Evolutionary conservation across 768 basidiomycete genomes (phyloP), one percentile per base, ranked within the genome.

Genomic region (Podaxis sp.): DNA sequence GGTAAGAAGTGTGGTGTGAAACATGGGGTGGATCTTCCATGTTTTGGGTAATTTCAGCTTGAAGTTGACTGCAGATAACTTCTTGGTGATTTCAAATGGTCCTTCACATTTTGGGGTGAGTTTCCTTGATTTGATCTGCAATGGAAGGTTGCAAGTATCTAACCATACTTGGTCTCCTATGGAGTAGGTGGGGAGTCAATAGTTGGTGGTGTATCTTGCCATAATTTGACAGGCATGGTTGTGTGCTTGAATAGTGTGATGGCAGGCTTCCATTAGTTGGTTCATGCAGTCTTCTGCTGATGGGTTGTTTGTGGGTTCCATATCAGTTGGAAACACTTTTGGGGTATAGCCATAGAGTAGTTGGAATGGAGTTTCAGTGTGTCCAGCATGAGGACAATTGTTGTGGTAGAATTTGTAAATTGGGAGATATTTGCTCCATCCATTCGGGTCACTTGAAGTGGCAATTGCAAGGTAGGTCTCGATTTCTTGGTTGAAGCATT

Each of bases 401-500:
- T 71, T 73, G 47, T 70, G 61, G 1, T 49, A 29, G 29, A 70
- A 73, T 59, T 71, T 59, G 0, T 61, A 53, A 1, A 62, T 63
- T 1, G 66, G 43, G 0, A 71, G 22, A 2, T 57, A 46, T 9
- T 63, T 22, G 0, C 3, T 40, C 69, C 69, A 72, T 2, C 62
- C 57, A 0, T 46, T 41, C 22, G 68, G 72, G 8, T 65, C 49
- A 1, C 61, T 46, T 38, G 64, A 64, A n/a, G 67, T 66, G 43
- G 62, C 66, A 9, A 69, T 65, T 0, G 63, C 55, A 1, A 72
- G 63, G 27, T 67, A 71, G 2, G 61, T 36, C 58, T 70, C 61
- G 0, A 73, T 55, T 62, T 71, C 68, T 55, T 70, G 65, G 33
- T 73, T 73, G 2, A 65, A 50, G 0, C 58, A 13, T 64, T 72